Percentiles rank a stretch among this genome's conserved stretches.
Conservation (phyloP, 306 rosid genomes). For the Aeschynomene evenia region DNA sequence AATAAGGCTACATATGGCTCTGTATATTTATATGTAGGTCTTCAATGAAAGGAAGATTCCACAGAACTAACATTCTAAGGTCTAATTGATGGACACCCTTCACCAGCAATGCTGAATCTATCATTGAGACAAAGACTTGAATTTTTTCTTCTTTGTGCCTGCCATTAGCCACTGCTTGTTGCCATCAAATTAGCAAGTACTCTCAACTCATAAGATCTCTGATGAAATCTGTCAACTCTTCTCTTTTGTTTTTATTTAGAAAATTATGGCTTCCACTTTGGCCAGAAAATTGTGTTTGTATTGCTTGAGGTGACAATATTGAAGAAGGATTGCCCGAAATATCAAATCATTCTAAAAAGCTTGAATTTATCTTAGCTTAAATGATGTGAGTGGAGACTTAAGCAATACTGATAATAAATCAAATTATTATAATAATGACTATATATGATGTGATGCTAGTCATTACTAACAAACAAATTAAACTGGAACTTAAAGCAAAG, state of each 20-base stretch:
- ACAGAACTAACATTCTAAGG: slow-evolving; percentile 29
- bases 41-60: slow-evolving; percentile 40
- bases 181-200: slow-evolving; percentile 17
- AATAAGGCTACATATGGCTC: slow-evolving; percentile 13
- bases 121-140: slow-evolving; percentile 37
- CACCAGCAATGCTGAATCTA: slow-evolving; percentile 38
- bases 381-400: slow-evolving; percentile 13
- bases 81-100: slow-evolving; percentile 42
- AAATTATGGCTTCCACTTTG: slow-evolving; percentile 6
- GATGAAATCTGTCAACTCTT: not conserved
- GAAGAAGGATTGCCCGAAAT: not conserved
- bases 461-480: not conserved
- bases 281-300: too few species aligned
- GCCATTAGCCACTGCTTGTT: slow-evolving; percentile 37
- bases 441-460: not conserved
- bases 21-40: too few species aligned
- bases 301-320: slow-evolving; percentile 26
- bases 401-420: not conserved
- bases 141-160: slow-evolving; percentile 35
- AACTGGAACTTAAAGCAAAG: not conserved
- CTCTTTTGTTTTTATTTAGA: not conserved
- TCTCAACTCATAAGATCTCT: slow-evolving; percentile 8
- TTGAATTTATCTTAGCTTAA: slow-evolving; percentile 15
- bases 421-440: slow-evolving; percentile 11
- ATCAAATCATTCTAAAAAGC: slow-evolving; percentile 20